Conservation (phyloP, 169 alveolate genomes). For the Cryptosporidium sp. region DNA sequence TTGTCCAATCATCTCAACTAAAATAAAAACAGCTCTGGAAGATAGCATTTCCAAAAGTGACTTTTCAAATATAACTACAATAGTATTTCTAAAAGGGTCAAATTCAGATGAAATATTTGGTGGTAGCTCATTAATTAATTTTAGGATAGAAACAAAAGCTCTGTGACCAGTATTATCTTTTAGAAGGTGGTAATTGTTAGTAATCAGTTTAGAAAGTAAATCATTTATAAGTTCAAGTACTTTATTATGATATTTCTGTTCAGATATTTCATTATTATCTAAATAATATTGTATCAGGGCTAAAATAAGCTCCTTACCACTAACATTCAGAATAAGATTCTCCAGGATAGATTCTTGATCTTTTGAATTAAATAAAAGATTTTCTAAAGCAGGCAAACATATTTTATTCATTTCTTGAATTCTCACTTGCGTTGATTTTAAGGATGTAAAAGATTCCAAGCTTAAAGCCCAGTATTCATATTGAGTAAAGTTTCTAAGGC, state of each 20-base stretch:
- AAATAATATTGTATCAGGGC: slow-evolving; percentile 16
- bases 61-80: slow-evolving; percentile 3
- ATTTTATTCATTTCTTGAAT: slow-evolving; percentile 38
- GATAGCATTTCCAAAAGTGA: slow-evolving; percentile 39
- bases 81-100: slow-evolving; percentile 42
- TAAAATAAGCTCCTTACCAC: slow-evolving; percentile 38
- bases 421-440: slow-evolving; percentile 19
- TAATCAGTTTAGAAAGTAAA: neutral
- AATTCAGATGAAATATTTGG: slow-evolving; percentile 21
- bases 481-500: slow-evolving; percentile 19
- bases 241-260: neutral
- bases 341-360: slow-evolving; percentile 30
- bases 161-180: slow-evolving; percentile 55
- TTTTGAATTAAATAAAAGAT: slow-evolving; percentile 5
- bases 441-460: slow-evolving; percentile 31
- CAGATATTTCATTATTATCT: neutral
- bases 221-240: slow-evolving; percentile 11
- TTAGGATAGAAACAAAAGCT: slow-evolving; percentile 50
- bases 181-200: slow-evolving; percentile 3
- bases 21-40: slow-evolving; percentile 65
- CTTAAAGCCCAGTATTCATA: slow-evolving; percentile 62
- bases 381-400: slow-evolving; percentile 33
- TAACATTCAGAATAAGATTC: neutral
- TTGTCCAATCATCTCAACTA: slow-evolving; percentile 74
- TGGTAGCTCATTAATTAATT: slow-evolving; percentile 37